Evolutionary conservation across 2,329 filamentous ascomycete genomes (phyloP).

Genomic region (Sporothrix schenckii): DNA sequence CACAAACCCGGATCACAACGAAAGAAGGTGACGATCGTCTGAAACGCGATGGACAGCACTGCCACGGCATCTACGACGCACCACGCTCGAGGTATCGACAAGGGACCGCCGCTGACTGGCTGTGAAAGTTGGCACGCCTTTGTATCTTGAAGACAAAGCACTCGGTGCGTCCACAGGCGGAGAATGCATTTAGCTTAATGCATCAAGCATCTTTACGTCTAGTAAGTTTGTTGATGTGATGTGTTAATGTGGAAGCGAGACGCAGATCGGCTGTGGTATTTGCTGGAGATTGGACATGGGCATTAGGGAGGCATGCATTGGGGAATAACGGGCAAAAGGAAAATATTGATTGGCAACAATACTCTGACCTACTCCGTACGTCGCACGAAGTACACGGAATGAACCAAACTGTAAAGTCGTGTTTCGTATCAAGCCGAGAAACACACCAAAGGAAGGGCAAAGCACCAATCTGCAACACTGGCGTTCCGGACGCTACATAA

Average conservation of each 20-base stretch:
- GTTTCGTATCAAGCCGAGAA: conserved; percentile 16
- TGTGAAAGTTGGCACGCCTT: background rate
- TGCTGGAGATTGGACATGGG: too few relatives aligned
- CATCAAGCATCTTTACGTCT: too few relatives aligned
- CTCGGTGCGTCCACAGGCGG: too few relatives aligned
- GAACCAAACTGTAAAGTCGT: background rate
- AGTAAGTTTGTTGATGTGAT: too few relatives aligned
- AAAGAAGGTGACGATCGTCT: conserved; percentile 6
- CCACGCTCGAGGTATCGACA: background rate
- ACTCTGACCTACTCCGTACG: too few relatives aligned
- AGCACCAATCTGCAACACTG: background rate
- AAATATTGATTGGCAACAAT: too few relatives aligned
- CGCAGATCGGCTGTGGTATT: too few relatives aligned
- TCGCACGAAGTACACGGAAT: background rate
- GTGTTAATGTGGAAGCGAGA: too few relatives aligned
- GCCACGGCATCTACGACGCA: background rate
- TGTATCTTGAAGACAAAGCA: too few relatives aligned
- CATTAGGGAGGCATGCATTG: too few relatives aligned
- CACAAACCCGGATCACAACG: background rate
- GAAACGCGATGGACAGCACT: conserved; percentile 11
- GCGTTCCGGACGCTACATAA: background rate
- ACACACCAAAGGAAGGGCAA: background rate
- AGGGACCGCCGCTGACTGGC: background rate
- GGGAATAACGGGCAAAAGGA: too few relatives aligned
- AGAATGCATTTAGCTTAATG: too few relatives aligned